Base-by-base conservation (phyloP, 352 stramenopile genomes). In the Globisporangium spinosum region DNA sequence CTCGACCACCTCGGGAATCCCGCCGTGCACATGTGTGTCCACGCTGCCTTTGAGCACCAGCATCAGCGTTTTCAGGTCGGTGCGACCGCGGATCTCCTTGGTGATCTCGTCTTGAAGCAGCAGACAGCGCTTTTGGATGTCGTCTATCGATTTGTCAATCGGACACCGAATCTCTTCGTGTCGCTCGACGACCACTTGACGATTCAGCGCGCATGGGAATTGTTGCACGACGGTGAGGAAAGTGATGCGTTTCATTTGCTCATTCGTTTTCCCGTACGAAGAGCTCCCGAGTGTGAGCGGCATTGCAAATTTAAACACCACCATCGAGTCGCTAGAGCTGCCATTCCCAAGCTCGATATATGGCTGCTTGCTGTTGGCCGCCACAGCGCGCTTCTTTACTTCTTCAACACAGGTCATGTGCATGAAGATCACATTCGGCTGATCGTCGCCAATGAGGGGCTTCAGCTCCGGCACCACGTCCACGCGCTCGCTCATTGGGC, bases 31-130 rank as follows among this genome's bases (percentile, higher is more conserved):
- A 49, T 94, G 82, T 0, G 85, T 91, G 67, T 94, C 83, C 5
- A 94, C 85, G 32, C 85, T 94, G 3, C 85, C 85, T 68, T 94
- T 94, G 10, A 94, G 78, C 49, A 94, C 78, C 22, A 91, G 77
- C 22, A 80, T 94, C 32, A 94, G 69, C 9, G 83, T 89, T 67
- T 94, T 92, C 47, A 92, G 62, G 62, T 94, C 85, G 0, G 76
- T 89, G 15, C 64, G 68, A 0, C 80, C 75, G 10, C 61, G 54
- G 1, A 61, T 62, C 51, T 89, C 81, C 43, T 91, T 91, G 32
- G 71, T 62, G 25, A 92, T 76, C 58, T 93, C 80, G 12, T 79
- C 72, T 32, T 78, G 73, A 5, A 94, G 69, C 62, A 90, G 34
- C 0, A 59, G 51, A 23, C 79, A 89, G 8, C 86, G 84, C 62